Evolutionary conservation across 768 basidiomycete genomes (phyloP), one percentile per base, ranked within the genome.

Genomic region (Kwoniella bestiolae): DNA sequence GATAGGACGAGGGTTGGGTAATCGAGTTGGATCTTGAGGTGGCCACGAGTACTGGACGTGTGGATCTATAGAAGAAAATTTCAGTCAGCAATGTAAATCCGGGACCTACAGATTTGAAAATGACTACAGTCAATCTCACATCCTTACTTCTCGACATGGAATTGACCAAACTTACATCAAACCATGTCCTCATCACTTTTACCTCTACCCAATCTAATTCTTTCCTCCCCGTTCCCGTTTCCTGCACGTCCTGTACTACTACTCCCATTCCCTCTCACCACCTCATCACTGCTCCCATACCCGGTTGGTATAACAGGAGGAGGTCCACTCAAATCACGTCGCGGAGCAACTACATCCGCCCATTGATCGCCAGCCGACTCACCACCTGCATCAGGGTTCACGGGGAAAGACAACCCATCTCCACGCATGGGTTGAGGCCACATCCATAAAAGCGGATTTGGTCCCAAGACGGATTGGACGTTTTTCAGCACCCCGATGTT

Each of bases 401-500:
- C 83, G 60, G 89, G 86, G 79, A 87, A 99, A 60, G 84, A 88
- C 28, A 95, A 81, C 0, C 95, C 95, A 45, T 85, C 86, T 0
- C 91, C 93, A 2, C 84, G 65, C 65, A 82, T 84, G 2, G 86
- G 82, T 3, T 85, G 86, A 3, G 95, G 95, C 82, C 88, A 92
- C 71, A 91, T 91, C 94, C 95, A 98, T 5, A 90, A 63, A 34
- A 90, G 81, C 1, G 89, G 87, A 59, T 87, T 91, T 25, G 73
- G 78, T 0, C 96, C 96, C 0, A 99, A 84, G 9, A 95, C 84
- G 9, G 91, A 86, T 66, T 86, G 83, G 23, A 94, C 82, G 74
- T 99, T 99, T 52, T 84, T 83, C 70, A 86, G 79, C 46, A 82
- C 73, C 11, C 94, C 94, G 60, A 98, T 84, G 79, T 97, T 87